phyloP scores from a whole-genome alignment of 2,329 filamentous ascomycete genomes.

The Trichoderma cornu-damae region DNA sequence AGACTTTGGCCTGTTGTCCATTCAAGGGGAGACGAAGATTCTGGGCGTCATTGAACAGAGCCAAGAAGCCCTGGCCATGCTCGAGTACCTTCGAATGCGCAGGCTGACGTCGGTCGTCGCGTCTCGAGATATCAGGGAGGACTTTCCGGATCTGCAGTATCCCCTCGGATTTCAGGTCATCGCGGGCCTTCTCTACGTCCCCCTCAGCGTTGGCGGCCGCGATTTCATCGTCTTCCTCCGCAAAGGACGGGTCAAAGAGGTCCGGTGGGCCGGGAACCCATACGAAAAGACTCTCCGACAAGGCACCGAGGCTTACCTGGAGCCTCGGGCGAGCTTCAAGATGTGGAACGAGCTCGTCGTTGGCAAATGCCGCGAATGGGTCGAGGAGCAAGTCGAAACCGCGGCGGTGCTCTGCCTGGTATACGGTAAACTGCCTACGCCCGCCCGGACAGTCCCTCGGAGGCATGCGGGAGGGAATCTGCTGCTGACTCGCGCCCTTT shows the following conservation, averaged over 20 bases:
- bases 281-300: conserved; percentile 72
- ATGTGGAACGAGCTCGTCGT: conserved; percentile 76
- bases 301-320: conserved; percentile 67
- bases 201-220: conserved; percentile 65
- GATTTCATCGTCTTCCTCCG: conserved; percentile 93
- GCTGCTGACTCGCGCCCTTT: neutral
- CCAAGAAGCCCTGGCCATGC: conserved; percentile 76
- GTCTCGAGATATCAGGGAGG: conserved; percentile 67
- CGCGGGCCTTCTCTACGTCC: conserved; percentile 76
- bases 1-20: conserved; percentile 79
- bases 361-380: conserved; percentile 82
- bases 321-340: conserved; percentile 75
- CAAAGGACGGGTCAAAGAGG: conserved; percentile 67
- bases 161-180: conserved; percentile 72
- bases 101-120: conserved; percentile 69
- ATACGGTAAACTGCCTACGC: no score
- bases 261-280: conserved; percentile 82
- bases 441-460: no score
- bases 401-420: conserved; percentile 82
- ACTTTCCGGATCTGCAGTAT: conserved; percentile 79
- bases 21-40: conserved; percentile 83
- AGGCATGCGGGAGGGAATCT: neutral
- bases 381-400: conserved; percentile 82
- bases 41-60: conserved; percentile 68
- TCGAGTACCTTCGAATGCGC: conserved; percentile 78